Evolutionary conservation across 139 green algal genomes (phyloP), one percentile per base, ranked within the genome.

Genomic region (Edaphochlamys debaryana): DNA sequence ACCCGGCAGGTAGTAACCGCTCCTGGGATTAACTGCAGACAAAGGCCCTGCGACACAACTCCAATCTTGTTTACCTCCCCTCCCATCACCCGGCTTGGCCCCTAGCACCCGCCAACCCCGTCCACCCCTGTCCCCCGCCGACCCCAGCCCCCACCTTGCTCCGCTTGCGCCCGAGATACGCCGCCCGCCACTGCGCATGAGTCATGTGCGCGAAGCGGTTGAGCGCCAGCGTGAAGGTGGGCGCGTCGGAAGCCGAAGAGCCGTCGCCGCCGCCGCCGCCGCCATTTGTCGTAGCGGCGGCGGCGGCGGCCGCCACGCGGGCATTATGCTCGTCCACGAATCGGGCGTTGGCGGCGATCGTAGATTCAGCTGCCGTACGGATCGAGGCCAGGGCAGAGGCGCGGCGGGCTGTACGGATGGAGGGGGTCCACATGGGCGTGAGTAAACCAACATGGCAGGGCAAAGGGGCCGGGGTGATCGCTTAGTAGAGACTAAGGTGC

Each of bases 191-290:
- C 50, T 84, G 56, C 25, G 77, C 45, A 45, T 84, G 66, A 7
- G 48, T 62, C 48, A 84, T 15, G 78, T 76, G 29, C 0, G 67
- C 67, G 32, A 84, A 76, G 50, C 41, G 78, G 48, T 84, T 84
- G 78, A 76, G 78, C 32, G 66, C 56, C 1, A 84, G 78, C 20
- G 1, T n/a, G 78, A 77, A 77, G 66, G 63, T 17, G 62, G 62
- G 29, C 3, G 54, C n/a, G n/a, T n/a, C 54, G 6, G 54, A 32
- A 6, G 42, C 17, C 11, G 70, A 36, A 7, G 70, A 58, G 70
- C n/a, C n/a, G n/a, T n/a, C n/a, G n/a, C n/a, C n/a, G n/a, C n/a
- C n/a, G n/a, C n/a, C n/a, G n/a, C n/a, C n/a, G n/a, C n/a, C n/a
- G n/a, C n/a, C n/a, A n/a, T n/a, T n/a, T n/a, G n/a, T n/a, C n/a